phyloP scores from a whole-genome alignment of 192 early-diverging fungal species.

The Entomortierella chlamydospora region DNA sequence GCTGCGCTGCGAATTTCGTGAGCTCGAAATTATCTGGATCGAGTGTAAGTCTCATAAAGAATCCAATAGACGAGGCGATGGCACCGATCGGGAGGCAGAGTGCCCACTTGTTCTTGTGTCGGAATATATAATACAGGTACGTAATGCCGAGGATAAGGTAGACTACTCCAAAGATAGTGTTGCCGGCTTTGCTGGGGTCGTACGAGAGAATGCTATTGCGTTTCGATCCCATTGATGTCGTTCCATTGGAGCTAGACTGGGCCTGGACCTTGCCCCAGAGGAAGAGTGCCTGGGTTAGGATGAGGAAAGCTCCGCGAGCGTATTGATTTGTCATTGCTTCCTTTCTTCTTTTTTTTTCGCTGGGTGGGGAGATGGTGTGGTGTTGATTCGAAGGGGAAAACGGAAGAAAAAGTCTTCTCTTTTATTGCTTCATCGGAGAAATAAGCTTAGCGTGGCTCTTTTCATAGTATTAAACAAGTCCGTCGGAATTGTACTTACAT shows the following conservation, averaged over 20 bases:
- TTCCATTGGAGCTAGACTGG: neutral
- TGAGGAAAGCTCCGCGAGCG: no score
- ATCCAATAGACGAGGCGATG: conserved; percentile 15
- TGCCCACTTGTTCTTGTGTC: conserved; percentile 25
- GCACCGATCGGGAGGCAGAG: conserved; percentile 39
- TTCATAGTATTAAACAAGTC: no score
- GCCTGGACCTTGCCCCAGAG: neutral
- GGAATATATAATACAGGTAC: neutral
- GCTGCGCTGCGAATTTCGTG: conserved; percentile 1
- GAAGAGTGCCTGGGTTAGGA: no score
- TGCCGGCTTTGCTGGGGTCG: conserved; percentile 3
- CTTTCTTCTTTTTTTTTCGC: no score
- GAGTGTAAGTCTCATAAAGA: conserved; percentile 5
- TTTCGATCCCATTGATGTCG: neutral
- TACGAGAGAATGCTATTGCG: conserved; percentile 8
- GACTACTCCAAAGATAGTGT: conserved; percentile 7
- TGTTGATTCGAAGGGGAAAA: no score
- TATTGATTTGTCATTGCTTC: no score
- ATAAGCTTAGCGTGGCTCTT: no score
- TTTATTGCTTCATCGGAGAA: no score
- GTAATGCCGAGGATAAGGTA: conserved; percentile 9
- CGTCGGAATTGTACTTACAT: no score
- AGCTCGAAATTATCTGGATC: conserved; percentile 10
- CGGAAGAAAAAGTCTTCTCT: no score
- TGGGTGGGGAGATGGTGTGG: no score